These are phyloP conservation scores for Fraxinus excelsior DNA, from an alignment of 257 asterid genomes.

Conservation along the genomic window DNA sequence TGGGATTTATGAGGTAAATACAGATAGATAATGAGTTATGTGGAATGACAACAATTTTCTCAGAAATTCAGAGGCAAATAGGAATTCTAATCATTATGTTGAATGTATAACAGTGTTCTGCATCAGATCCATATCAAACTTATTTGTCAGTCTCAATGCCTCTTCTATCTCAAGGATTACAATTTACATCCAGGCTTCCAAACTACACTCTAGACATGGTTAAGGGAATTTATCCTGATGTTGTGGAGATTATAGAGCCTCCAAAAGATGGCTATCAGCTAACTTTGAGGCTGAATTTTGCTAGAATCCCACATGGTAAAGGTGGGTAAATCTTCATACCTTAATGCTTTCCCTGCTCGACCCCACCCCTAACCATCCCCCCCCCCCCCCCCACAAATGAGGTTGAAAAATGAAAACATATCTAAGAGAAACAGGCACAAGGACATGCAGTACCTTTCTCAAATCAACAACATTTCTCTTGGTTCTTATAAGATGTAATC, in stretches of 20 bases:
- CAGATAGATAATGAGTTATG: neutral
- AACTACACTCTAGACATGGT: conserved; percentile 59
- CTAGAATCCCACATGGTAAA: conserved; percentile 53
- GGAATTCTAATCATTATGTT: conserved; percentile 12
- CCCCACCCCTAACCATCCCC: too few species aligned
- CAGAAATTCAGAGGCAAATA: neutral
- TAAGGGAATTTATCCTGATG: conserved; percentile 56
- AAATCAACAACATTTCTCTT: neutral
- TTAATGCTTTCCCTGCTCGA: neutral
- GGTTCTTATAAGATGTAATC: neutral
- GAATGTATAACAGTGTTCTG: conserved; percentile 52
- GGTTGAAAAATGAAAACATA: neutral
- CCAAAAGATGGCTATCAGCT: conserved; percentile 70
- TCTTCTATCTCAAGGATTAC: conserved; percentile 59
- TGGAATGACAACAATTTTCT: neutral
- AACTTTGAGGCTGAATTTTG: conserved; percentile 60
- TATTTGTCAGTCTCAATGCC: conserved; percentile 82
- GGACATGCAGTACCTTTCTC: neutral
- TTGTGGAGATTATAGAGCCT: conserved; percentile 63
- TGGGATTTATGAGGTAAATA: neutral
- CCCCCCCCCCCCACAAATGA: too few species aligned
- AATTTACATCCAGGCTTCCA: conserved; percentile 54
- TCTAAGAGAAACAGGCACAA: neutral
- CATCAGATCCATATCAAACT: conserved; percentile 54
- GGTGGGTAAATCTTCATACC: conserved; percentile 41